These are phyloP conservation scores for Ormosia emarginata DNA, from an alignment of 306 rosid species.

Conservation along the genomic window DNA sequence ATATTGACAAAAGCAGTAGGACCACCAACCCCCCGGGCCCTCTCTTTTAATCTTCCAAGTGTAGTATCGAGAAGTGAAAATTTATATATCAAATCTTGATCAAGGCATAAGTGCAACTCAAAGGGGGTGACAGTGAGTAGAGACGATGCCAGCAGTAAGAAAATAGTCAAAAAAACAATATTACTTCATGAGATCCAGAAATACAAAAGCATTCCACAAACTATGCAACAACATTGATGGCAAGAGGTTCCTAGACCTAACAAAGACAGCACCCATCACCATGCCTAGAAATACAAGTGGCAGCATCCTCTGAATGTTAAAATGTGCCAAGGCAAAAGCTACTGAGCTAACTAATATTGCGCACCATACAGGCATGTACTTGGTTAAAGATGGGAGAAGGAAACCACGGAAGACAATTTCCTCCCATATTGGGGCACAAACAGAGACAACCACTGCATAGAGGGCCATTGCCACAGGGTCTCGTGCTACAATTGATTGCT, in stretches of 20 bases:
- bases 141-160: not conserved
- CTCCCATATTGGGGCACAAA: slow-evolving; percentile 62
- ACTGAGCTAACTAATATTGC: slow-evolving; percentile 56
- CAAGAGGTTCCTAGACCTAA: slow-evolving; percentile 52
- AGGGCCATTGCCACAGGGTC: slow-evolving; percentile 65
- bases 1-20: not conserved
- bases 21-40: not conserved
- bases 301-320: slow-evolving; percentile 54
- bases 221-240: slow-evolving; percentile 64
- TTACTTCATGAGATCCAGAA: slow-evolving; percentile 59
- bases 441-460: slow-evolving; percentile 54
- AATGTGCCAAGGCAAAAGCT: slow-evolving; percentile 61
- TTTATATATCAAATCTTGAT: not conserved
- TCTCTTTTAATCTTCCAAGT: not conserved
- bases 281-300: slow-evolving; percentile 59
- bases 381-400: slow-evolving; percentile 63
- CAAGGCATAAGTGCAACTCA: not conserved
- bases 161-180: not conserved
- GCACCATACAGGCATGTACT: slow-evolving; percentile 58
- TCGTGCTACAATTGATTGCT: slow-evolving; percentile 57
- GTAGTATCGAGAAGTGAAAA: not conserved
- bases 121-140: not conserved
- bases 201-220: slow-evolving; percentile 67
- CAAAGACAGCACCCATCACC: slow-evolving; percentile 54
- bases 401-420: slow-evolving; percentile 63